Base-by-base conservation (phyloP, 2,329 filamentous ascomycete species). In the Fusarium armeniacum region DNA sequence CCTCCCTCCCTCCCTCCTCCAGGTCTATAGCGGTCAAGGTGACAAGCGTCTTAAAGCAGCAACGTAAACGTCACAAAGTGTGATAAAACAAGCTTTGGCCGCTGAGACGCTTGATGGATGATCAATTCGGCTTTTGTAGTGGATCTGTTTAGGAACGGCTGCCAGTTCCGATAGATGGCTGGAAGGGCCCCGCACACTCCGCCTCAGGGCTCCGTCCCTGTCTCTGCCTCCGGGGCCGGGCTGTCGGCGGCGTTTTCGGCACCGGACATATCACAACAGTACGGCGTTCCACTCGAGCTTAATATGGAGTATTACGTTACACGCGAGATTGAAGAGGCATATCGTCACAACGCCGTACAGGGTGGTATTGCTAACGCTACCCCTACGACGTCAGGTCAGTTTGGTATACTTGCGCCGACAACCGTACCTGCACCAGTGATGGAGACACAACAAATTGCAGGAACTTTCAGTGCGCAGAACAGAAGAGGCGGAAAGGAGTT, bases 331-430 rank as follows among this genome's bases (percentile, higher is more conserved):
- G 72, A 67, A 45, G 64, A 67, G 20, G 45, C 64, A 5, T 76
- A 75, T 51, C 69, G 65, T 9, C 47, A 65, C 22, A 46, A 62
- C 16, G 18, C 45, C 18, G 36, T 45, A 12, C 58, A 71, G 11
- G 61, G 16, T 18, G 53, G 45, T 20, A 12, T 38, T 55, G 49
- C 45, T 38, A 44, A 58, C n/a, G 18, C 26, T 33, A 36, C 56
- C 15, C 35, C 44, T 16, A 16, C 44, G 33, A 62, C 58, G 15
- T 36, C 59, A 35, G 80, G 80, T 8, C 84, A 83, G 65, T 86
- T 85, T 70, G 82, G 83, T 44, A 81, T 85, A 58, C 74, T 86
- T 62, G 80, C 82, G 9, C 78, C 79, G 58, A 73, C 77, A 22
- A 35, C 33, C 32, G 40, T 65, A 58, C 63, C 73, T 38, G 47